Conservation (phyloP, 208 protist species). For the Angomonas ambiguus region DNA sequence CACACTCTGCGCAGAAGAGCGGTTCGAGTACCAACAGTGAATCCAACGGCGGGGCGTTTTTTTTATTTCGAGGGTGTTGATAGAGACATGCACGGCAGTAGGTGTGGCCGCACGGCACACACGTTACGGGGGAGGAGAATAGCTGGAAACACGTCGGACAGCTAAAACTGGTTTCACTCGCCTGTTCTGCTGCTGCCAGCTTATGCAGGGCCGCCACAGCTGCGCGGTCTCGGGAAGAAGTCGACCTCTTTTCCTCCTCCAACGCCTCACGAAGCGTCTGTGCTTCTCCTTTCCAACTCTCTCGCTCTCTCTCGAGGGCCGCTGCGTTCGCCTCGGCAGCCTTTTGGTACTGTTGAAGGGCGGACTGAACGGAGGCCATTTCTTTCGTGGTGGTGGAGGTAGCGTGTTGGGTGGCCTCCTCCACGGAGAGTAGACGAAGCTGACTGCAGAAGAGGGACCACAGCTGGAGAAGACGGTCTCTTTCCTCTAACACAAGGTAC, state of each 20-base stretch:
- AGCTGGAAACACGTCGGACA: constrained; percentile 72
- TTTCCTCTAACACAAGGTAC: too few species aligned
- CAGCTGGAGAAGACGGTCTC: too few species aligned
- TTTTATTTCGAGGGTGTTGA: constrained; percentile 37
- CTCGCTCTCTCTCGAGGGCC: not conserved
- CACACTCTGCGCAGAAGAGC: constrained; percentile 43
- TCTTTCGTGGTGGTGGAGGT: not conserved
- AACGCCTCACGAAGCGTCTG: constrained; percentile 9
- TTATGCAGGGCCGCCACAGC: constrained; percentile 35
- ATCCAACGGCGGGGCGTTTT: constrained; percentile 8
- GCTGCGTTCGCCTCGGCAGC: constrained; percentile 1
- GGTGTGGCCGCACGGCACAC: constrained; percentile 84
- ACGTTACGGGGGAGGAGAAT: constrained; percentile 48
- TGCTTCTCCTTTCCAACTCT: constrained; percentile 9
- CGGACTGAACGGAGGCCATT: not conserved
- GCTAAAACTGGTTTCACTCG: constrained; percentile 67
- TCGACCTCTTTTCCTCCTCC: not conserved
- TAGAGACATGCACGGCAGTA: constrained; percentile 69
- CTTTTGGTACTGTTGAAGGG: not conserved
- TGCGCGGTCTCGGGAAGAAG: constrained; percentile 14
- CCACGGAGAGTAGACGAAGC: too few species aligned
- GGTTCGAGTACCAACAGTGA: constrained; percentile 12
- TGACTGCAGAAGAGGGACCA: too few species aligned
- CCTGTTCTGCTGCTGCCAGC: constrained; percentile 68
- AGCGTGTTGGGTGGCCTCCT: not conserved